phyloP scores from a whole-genome alignment of 1,284 basidiomycete genomes.

The Hypsizygus ulmarius region DNA sequence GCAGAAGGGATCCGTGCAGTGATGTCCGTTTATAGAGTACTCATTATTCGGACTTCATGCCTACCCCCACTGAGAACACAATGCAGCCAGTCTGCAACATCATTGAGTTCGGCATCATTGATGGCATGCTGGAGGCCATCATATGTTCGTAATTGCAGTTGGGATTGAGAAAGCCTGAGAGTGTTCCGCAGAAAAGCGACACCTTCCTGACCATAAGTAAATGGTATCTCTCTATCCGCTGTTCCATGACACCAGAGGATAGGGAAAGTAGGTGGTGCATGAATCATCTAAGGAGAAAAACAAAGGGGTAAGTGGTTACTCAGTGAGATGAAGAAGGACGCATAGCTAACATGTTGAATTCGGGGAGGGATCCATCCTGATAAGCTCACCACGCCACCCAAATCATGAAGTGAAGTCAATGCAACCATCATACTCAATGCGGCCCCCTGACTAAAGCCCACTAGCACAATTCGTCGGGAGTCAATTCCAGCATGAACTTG shows the following conservation, averaged over 20 bases:
- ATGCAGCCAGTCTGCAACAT: conserved; percentile 25
- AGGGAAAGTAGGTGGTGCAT: conserved; percentile 33
- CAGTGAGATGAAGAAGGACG: not conserved
- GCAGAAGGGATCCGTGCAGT: too few species aligned
- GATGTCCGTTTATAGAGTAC: not conserved
- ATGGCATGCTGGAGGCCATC: conserved; percentile 35
- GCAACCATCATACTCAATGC: conserved; percentile 38
- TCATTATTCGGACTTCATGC: not conserved
- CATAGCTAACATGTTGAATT: conserved; percentile 31
- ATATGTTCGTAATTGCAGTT: conserved; percentile 32
- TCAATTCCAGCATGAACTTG: conserved; percentile 38
- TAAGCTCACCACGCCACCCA: conserved; percentile 42
- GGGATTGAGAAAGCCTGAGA: conserved; percentile 25
- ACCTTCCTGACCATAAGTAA: conserved; percentile 33
- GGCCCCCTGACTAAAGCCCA: conserved; percentile 47
- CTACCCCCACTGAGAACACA: conserved; percentile 1
- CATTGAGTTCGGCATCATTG: conserved; percentile 34
- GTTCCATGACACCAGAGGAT: conserved; percentile 43
- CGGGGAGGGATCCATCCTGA: conserved; percentile 44
- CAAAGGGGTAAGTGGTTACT: not conserved
- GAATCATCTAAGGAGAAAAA: conserved; percentile 31
- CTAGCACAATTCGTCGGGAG: conserved; percentile 36
- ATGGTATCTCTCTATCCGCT: conserved; percentile 37
- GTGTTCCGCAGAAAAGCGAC: conserved; percentile 31
- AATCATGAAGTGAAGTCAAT: conserved; percentile 39